phyloP scores from a whole-genome alignment of 352 stramenopile species.

The Plasmopara halstedii region DNA sequence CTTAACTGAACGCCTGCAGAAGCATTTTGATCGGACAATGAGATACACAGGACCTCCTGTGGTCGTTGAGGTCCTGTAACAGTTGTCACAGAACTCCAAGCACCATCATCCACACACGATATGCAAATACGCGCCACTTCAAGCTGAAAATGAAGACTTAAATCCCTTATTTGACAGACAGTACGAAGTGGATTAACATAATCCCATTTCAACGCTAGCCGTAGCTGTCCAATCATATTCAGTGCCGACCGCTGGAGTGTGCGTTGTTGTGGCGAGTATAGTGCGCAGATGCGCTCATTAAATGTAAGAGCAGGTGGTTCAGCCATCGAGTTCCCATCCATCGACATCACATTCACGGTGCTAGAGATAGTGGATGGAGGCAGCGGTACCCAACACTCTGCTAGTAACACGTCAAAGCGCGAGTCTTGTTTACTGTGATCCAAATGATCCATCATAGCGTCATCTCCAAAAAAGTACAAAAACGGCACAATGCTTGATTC shows the following conservation, averaged over 20 bases:
- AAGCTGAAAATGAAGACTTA: conserved; percentile 62
- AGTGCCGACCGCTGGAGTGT: conserved; percentile 26
- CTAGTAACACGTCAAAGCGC: conserved; percentile 65
- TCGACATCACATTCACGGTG: conserved; percentile 15
- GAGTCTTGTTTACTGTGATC: conserved; percentile 83
- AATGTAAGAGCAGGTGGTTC: conserved; percentile 29
- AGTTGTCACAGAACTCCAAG: conserved; percentile 20
- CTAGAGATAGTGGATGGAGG: conserved; percentile 30
- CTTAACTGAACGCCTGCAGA: conserved; percentile 69
- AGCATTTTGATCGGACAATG: conserved; percentile 57
- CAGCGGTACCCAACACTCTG: conserved; percentile 71
- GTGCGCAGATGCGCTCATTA: conserved; percentile 54
- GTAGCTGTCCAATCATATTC: conserved; percentile 70
- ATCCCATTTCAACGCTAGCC: conserved; percentile 75
- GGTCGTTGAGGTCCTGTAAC: conserved; percentile 28
- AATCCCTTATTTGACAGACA: conserved; percentile 34
- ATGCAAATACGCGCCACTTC: conserved; percentile 70
- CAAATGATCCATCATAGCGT: conserved; percentile 80
- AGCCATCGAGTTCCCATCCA: conserved; percentile 22
- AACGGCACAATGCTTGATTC: conserved; percentile 83
- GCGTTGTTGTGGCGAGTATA: conserved; percentile 45
- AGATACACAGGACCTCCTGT: conserved; percentile 67
- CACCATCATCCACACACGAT: conserved; percentile 65
- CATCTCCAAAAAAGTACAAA: conserved; percentile 84
- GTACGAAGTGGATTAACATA: conserved; percentile 44